phyloP scores from a whole-genome alignment of 257 asterid species.

The Ilex aquifolium region DNA sequence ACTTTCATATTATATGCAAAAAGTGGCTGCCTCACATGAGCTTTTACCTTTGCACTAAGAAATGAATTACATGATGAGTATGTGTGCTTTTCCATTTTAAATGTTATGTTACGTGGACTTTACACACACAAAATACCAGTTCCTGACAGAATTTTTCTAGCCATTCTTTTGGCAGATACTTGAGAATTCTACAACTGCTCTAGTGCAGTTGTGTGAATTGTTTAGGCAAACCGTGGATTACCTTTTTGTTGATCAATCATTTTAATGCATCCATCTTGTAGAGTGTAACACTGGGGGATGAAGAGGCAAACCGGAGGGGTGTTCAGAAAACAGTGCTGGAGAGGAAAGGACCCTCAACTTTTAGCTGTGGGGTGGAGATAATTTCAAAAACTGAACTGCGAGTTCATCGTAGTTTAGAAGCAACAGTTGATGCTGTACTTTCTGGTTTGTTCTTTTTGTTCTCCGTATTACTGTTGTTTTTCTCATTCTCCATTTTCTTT shows the following conservation, averaged over 20 bases:
- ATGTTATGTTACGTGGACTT: no score
- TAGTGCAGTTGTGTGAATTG: no score
- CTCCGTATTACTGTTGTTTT: constrained; percentile 4
- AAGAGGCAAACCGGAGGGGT: constrained; percentile 96
- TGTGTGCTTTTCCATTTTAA: no score
- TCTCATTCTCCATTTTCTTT: constrained; percentile 3
- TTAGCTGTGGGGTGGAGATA: constrained; percentile 88
- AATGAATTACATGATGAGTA: no score
- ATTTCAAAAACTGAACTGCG: constrained; percentile 73
- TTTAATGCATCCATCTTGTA: constrained; percentile 29
- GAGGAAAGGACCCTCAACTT: constrained; percentile 96
- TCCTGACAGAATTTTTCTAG: no score
- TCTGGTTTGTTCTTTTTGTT: constrained; percentile 45
- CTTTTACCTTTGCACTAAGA: no score
- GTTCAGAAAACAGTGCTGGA: constrained; percentile 90
- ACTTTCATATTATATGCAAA: no score
- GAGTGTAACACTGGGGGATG: constrained; percentile 98
- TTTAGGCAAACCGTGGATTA: no score
- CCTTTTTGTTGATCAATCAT: neutral
- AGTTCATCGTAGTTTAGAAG: constrained; percentile 76
- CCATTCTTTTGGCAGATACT: no score
- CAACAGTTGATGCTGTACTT: constrained; percentile 87
- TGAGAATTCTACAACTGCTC: no score
- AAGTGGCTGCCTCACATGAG: no score
- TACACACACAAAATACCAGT: no score